Base-by-base conservation (phyloP, 106 monocot species). In the Apostasia shenzhenica region DNA sequence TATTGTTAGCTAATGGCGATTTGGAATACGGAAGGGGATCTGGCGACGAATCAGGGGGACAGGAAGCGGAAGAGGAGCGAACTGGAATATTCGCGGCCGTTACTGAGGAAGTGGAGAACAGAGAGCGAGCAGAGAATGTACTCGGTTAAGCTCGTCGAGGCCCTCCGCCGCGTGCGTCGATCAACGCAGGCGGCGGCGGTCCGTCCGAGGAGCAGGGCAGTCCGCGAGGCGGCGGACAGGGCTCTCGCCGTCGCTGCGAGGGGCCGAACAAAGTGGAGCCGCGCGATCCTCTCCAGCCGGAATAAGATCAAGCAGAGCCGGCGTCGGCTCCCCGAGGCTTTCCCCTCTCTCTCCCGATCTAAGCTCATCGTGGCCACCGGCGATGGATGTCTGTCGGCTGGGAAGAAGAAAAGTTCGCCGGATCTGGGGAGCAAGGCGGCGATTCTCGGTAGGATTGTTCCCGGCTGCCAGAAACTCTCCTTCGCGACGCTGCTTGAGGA, bases 191-290 rank as follows among this genome's bases (percentile, higher is more conserved):
- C 68, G 45, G 14, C 66, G 63, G 2, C 40, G 8, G 40, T 13
- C 41, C 43, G 69, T 12, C 57, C 79, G 3, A 42, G 77, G 39
- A 47, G 55, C 49, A 62, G 73, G 3, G 70, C 63, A 53, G 68
- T 88, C 73, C 69, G 79, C 14, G 73, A 67, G 37, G 84, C 88
- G 5, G 81, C 88, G 14, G 88, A 84, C 74, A 76, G 81, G n/a
- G 77, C 70, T 41, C 81, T 88, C 2, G 88, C 88, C 47, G 43
- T 41, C 39, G 73, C 81, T 13, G 84, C 88, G 1, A 48, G 75
- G 8, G 88, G 88, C 38, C 76, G 84, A 12, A 74, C 81, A 37
- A 70, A 81, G 4, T 88, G 88, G 88, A 84, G 83, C 83, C 83
- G 83, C 38, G 81, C 87, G 12, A 78, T 88, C 70, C 81, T 88